Percentiles rank a stretch among this genome's conserved stretches.
Evolutionary conservation across 2,329 filamentous ascomycete species (phyloP).

Genomic region (Epichloe baconii): DNA sequence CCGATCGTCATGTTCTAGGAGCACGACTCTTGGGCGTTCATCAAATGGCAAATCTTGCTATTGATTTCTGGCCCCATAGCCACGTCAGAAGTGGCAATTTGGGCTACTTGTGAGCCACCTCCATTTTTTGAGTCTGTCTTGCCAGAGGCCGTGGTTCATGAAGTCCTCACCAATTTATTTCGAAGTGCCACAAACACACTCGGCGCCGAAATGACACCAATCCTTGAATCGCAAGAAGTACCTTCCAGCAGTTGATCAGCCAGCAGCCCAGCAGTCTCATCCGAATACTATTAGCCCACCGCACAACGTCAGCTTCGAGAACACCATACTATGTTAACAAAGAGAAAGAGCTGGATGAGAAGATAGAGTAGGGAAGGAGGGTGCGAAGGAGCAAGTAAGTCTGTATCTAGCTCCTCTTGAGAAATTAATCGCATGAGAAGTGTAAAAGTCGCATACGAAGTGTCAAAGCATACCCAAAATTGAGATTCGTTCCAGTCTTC

Average conservation of each 20-base stretch:
- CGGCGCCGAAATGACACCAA: conserved; percentile 61
- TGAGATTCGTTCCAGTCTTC: conserved; percentile 79
- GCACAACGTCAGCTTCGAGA: neutral
- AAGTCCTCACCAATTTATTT: conserved; percentile 46
- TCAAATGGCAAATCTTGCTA: conserved; percentile 10
- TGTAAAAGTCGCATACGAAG: too few relatives aligned
- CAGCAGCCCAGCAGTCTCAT: conserved; percentile 52
- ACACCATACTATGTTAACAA: too few relatives aligned
- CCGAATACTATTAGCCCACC: conserved; percentile 45
- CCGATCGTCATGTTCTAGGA: conserved; percentile 63
- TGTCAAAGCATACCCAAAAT: conserved; percentile 54
- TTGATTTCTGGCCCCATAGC: neutral
- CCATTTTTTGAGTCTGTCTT: neutral
- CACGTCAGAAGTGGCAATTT: neutral
- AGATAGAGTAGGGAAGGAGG: too few relatives aligned
- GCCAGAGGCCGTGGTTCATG: neutral
- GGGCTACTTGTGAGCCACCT: neutral
- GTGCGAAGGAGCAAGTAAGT: too few relatives aligned
- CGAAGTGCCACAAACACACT: conserved; percentile 67
- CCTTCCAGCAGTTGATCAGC: conserved; percentile 54
- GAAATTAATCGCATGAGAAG: too few relatives aligned
- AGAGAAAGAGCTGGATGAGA: neutral
- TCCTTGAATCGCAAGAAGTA: conserved; percentile 39
- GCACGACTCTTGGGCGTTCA: conserved; percentile 40
- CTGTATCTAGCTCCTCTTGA: too few relatives aligned